A percentile compares a stretch with the other conserved stretches of the same genome.
Conservation (phyloP, 192 early-diverging fungal species). For the Coemansia furcata region DNA sequence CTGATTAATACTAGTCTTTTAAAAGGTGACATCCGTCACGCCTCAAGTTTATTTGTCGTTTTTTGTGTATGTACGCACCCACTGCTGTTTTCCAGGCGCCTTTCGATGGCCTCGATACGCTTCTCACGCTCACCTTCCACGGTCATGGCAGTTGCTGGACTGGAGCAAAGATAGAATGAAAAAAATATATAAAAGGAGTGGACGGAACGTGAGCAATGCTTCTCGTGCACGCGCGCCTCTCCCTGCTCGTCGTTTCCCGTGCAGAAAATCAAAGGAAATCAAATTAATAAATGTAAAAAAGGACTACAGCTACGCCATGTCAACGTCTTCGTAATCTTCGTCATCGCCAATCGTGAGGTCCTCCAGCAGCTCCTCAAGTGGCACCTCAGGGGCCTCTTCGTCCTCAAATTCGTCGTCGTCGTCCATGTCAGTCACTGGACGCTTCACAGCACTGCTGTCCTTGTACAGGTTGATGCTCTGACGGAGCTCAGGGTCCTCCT, state of each 20-base stretch:
- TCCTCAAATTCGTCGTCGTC: conserved; percentile 50
- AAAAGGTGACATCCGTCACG: not conserved
- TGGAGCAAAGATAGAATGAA: not conserved
- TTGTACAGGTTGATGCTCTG: conserved; percentile 95
- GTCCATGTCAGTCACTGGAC: conserved; percentile 29
- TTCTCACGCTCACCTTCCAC: conserved; percentile 17
- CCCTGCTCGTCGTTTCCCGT: too few relatives aligned
- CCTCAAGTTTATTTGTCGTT: not conserved
- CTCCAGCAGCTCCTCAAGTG: conserved; percentile 90
- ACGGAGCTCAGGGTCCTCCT: conserved; percentile 96
- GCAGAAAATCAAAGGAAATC: not conserved
- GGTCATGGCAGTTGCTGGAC: conserved; percentile 7
- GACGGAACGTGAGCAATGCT: not conserved
- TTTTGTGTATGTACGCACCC: conserved; percentile 6
- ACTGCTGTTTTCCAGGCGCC: conserved; percentile 11
- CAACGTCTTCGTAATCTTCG: conserved; percentile 19
- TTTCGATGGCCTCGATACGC: conserved; percentile 29
- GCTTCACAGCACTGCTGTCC: conserved; percentile 11
- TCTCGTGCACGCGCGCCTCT: not conserved
- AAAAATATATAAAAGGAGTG: not conserved
- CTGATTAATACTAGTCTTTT: not conserved
- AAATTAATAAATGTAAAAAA: not conserved
- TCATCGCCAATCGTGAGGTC: conserved; percentile 72
- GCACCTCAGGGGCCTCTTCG: conserved; percentile 87
- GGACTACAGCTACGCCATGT: conserved; percentile 20